A percentile compares a stretch with the other conserved stretches of the same genome.
These are phyloP conservation scores for Xylogone sp. DNA, from an alignment of 2,329 filamentous ascomycete species.

Conservation along the genomic window DNA sequence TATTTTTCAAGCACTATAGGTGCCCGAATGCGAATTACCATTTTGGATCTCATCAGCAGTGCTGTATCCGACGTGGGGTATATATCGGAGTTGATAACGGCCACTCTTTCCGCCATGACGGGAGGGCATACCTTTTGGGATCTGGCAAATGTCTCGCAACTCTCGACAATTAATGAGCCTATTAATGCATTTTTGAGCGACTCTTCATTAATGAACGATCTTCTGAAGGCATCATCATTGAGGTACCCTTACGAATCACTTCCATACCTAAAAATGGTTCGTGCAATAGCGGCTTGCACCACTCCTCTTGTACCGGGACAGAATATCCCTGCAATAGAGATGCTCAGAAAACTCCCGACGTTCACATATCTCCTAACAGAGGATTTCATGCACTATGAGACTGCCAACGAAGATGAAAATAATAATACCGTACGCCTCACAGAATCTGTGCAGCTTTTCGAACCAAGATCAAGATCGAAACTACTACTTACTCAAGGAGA, in stretches of 20 bases:
- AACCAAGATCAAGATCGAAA: conserved; percentile 31
- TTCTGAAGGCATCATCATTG: conserved; percentile 63
- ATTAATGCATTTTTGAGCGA: conserved; percentile 34
- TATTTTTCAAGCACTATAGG: conserved; percentile 37
- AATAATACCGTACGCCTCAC: conserved; percentile 71
- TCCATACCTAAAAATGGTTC: conserved; percentile 72
- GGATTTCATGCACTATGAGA: conserved; percentile 69
- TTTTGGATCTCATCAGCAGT: conserved; percentile 29
- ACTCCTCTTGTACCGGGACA: conserved; percentile 27
- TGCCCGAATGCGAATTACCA: conserved; percentile 28
- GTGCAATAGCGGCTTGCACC: conserved; percentile 55
- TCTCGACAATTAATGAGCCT: conserved; percentile 46
- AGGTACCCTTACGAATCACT: conserved; percentile 84
- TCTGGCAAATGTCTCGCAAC: conserved; percentile 37
- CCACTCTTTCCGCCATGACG: conserved; percentile 24
- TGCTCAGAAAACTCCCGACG: conserved; percentile 65
- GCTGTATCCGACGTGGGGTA: conserved; percentile 28
- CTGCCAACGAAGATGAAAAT: conserved; percentile 82
- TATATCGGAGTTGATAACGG: conserved; percentile 28
- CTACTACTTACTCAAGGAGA: conserved; percentile 3
- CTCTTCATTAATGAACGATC: neutral
- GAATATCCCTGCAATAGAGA: conserved; percentile 49
- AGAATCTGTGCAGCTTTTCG: conserved; percentile 62
- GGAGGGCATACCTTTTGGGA: conserved; percentile 29
- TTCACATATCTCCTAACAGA: conserved; percentile 76